Conservation (phyloP, 495 filamentous ascomycete species). For the Tricharina praecox region DNA sequence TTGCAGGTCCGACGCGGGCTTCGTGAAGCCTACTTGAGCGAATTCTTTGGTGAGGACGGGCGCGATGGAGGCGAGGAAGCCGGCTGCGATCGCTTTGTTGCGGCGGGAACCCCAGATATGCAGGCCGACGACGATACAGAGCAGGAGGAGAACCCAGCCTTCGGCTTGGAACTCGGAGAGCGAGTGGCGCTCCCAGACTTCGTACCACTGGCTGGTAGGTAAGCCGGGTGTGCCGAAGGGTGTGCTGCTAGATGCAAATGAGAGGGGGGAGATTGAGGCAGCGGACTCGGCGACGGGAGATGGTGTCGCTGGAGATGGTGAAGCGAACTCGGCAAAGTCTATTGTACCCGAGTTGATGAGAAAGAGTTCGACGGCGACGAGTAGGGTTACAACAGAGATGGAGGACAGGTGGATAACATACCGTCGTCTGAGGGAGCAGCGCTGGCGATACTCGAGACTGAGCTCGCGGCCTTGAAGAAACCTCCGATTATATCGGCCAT, state of each 20-base stretch:
- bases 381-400: no score
- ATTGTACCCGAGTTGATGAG: background rate
- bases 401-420: background rate
- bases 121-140: constrained; percentile 54
- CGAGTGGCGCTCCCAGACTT: constrained; percentile 74
- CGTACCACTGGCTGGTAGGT: constrained; percentile 59
- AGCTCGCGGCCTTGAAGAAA: constrained; percentile 3
- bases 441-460: background rate
- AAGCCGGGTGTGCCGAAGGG: constrained; percentile 4
- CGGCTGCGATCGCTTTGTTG: constrained; percentile 62
- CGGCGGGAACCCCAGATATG: constrained; percentile 68
- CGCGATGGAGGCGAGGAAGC: constrained; percentile 62
- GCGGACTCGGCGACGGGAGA: constrained; percentile 2
- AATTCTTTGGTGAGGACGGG: constrained; percentile 64
- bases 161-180: constrained; percentile 73
- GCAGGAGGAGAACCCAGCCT: constrained; percentile 57
- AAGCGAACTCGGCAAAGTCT: constrained; percentile 38
- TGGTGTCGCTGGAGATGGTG: constrained; percentile 26
- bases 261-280: constrained; percentile 29
- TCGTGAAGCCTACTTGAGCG: constrained; percentile 66
- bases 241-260: constrained; percentile 39
- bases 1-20: constrained; percentile 24
- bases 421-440: constrained; percentile 1
- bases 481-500: constrained; percentile 5
- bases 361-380: no score